Conservation (phyloP, 768 basidiomycete species). For the Baorangia bicolor region DNA sequence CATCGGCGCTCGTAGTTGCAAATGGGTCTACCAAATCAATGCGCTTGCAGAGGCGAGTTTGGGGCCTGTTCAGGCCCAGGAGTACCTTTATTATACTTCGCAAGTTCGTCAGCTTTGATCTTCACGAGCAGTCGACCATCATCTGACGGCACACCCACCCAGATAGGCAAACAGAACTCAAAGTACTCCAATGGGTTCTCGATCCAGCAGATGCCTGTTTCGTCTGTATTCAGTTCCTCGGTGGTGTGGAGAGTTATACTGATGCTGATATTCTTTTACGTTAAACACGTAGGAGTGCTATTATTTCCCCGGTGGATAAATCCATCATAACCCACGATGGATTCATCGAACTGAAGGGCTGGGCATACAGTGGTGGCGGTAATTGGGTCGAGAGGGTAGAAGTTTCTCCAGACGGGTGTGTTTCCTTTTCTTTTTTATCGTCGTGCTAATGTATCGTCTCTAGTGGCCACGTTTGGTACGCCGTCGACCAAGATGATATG, state of each 20-base stretch:
- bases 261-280: not conserved
- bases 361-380: slow-evolving; percentile 47
- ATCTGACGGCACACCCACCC: not conserved
- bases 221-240: slow-evolving; percentile 35
- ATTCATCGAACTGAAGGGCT: slow-evolving; percentile 41
- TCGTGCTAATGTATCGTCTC: not conserved
- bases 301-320: slow-evolving; percentile 32
- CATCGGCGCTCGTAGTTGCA: slow-evolving; percentile 53
- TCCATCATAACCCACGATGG: slow-evolving; percentile 50
- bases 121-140: not conserved
- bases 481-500: slow-evolving; percentile 14
- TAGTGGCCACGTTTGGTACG: slow-evolving; percentile 18
- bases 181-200: slow-evolving; percentile 55
- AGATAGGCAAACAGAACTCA: slow-evolving; percentile 46
- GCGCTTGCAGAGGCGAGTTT: slow-evolving; percentile 47
- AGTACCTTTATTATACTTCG: slow-evolving; percentile 50
- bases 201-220: slow-evolving; percentile 58
- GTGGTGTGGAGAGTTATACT: not conserved
- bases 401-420: slow-evolving; percentile 34
- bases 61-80: slow-evolving; percentile 52
- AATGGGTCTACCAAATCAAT: slow-evolving; percentile 55
- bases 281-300: slow-evolving; percentile 15
- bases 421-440: not conserved
- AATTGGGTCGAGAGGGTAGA: slow-evolving; percentile 60
- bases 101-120: slow-evolving; percentile 37